These are phyloP conservation scores for Dryadomyces quercivorus DNA, from an alignment of 2,329 filamentous ascomycete species.

Conservation along the genomic window DNA sequence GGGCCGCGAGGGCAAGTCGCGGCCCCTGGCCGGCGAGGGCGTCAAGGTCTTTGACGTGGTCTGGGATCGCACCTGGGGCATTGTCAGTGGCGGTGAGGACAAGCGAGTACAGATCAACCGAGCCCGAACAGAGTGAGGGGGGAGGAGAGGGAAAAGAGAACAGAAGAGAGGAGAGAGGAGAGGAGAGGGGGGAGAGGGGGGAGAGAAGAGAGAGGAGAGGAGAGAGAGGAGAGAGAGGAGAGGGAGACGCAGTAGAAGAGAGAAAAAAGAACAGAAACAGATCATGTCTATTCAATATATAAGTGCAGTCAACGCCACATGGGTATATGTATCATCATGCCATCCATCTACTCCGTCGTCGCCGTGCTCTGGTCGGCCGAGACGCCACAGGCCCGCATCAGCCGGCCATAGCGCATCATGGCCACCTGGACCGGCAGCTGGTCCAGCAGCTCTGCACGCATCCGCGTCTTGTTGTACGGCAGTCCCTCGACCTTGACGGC, in stretches of 20 bases:
- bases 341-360: background rate
- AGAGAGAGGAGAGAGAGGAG: background rate
- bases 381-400: slow-evolving; percentile 16
- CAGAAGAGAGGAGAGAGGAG: background rate
- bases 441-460: slow-evolving; percentile 31
- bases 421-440: slow-evolving; percentile 16
- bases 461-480: slow-evolving; percentile 31
- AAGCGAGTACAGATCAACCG: slow-evolving; percentile 88
- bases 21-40: slow-evolving; percentile 62
- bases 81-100: slow-evolving; percentile 87
- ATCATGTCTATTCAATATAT: background rate
- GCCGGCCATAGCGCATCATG: slow-evolving; percentile 15
- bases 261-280: too few relatives aligned
- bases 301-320: background rate
- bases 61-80: slow-evolving; percentile 79
- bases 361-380: background rate
- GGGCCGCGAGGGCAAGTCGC: slow-evolving; percentile 49
- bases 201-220: background rate
- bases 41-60: slow-evolving; percentile 80
- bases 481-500: slow-evolving; percentile 39
- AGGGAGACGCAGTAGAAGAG: too few relatives aligned
- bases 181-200: background rate
- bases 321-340: background rate
- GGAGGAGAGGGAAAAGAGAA: background rate
- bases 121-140: slow-evolving; percentile 29